These are phyloP conservation scores for Mrakia gelida DNA, from an alignment of 768 basidiomycete genomes.

Conservation along the genomic window DNA sequence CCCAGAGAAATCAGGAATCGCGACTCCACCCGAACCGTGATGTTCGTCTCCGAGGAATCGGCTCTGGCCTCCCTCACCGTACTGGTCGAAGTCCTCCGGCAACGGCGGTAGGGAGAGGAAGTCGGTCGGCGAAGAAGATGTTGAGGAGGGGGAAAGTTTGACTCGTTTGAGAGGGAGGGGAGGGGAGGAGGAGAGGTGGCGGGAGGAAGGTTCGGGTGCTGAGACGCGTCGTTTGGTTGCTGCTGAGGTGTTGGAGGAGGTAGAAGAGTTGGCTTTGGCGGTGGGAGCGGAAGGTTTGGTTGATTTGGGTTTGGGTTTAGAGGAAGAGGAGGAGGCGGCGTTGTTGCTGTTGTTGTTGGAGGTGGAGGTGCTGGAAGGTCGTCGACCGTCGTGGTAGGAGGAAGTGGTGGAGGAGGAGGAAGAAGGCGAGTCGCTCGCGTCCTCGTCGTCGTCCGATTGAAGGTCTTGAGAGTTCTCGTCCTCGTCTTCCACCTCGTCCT, in stretches of 20 bases:
- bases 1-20: constrained; percentile 18
- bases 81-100: constrained; percentile 9
- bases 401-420: background rate
- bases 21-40: background rate
- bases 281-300: background rate
- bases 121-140: background rate
- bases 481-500: background rate
- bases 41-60: background rate
- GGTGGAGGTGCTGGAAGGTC: background rate
- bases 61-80: background rate
- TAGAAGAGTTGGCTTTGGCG: background rate
- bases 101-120: background rate
- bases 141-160: background rate
- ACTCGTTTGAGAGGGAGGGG: constrained; percentile 2
- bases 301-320: background rate
- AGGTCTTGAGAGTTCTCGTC: background rate
- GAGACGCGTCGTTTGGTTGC: background rate
- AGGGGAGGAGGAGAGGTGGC: background rate
- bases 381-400: background rate
- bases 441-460: background rate
- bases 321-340: background rate
- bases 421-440: background rate
- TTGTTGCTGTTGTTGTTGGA: background rate
- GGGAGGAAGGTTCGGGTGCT: background rate
- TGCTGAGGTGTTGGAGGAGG: background rate